Conservation (phyloP, 768 basidiomycete genomes). For the Suillus placidus region DNA sequence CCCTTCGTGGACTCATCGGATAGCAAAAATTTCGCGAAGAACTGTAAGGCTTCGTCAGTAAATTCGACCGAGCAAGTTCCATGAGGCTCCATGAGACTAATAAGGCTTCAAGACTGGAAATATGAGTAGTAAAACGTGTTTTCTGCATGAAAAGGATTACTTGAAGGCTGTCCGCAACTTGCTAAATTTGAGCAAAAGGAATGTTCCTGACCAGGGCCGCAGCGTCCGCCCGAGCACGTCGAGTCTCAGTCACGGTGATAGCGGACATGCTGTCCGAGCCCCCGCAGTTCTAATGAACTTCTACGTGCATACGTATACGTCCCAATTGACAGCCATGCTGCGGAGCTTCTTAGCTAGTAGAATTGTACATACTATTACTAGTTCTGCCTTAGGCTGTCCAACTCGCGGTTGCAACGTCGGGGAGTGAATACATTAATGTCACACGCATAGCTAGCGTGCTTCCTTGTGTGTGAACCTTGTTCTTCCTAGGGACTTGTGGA, state of each 20-base stretch:
- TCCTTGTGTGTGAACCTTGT: no score
- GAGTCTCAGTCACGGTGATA: background rate
- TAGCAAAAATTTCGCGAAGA: background rate
- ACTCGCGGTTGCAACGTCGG: no score
- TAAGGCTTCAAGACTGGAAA: background rate
- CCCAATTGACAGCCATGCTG: no score
- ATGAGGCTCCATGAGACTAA: background rate
- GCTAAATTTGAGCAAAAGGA: background rate
- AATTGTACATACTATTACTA: background rate
- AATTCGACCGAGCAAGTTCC: background rate
- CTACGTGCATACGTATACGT: background rate
- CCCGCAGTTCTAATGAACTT: background rate
- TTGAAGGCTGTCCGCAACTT: background rate
- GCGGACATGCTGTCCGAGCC: background rate
- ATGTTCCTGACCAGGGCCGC: conserved; percentile 2
- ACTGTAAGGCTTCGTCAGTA: background rate
- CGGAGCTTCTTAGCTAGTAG: background rate
- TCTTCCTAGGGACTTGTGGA: no score
- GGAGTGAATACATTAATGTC: no score
- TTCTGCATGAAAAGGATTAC: background rate
- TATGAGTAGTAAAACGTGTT: background rate
- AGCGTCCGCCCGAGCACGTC: background rate
- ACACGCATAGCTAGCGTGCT: no score
- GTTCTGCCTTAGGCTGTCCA: background rate
- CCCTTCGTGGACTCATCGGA: background rate